Percentiles rank a stretch among this genome's conserved stretches.
These are phyloP conservation scores for Lactifluus subvellereus DNA, from an alignment of 768 basidiomycete genomes.

Conservation along the genomic window DNA sequence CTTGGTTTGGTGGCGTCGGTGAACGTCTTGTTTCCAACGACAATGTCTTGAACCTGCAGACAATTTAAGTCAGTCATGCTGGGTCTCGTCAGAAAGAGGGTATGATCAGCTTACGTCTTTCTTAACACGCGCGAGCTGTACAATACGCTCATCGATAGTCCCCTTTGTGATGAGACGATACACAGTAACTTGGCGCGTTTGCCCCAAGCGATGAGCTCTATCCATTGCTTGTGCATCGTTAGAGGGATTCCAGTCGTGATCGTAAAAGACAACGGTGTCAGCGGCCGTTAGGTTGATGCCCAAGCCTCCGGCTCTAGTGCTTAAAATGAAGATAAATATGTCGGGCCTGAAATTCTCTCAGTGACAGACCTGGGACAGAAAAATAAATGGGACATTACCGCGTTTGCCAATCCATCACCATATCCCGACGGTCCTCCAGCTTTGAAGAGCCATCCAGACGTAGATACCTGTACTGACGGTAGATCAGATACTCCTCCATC, in stretches of 20 bases:
- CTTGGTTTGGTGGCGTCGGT: conserved; percentile 91
- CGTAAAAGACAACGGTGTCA: conserved; percentile 93
- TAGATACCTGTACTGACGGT: conserved; percentile 92
- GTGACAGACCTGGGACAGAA: not conserved
- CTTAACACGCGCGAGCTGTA: conserved; percentile 92
- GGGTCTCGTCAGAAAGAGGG: conserved; percentile 13
- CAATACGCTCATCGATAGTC: conserved; percentile 95
- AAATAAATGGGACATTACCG: conserved; percentile 46
- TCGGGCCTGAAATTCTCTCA: conserved; percentile 53
- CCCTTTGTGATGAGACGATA: conserved; percentile 92
- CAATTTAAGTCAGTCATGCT: conserved; percentile 3
- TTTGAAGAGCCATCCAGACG: conserved; percentile 91
- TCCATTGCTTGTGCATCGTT: conserved; percentile 99
- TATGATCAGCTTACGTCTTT: conserved; percentile 65
- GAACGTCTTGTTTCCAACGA: conserved; percentile 94
- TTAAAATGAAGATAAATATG: conserved; percentile 84
- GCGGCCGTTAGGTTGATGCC: conserved; percentile 96
- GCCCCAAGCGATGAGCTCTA: conserved; percentile 92
- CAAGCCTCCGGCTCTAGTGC: conserved; percentile 91
- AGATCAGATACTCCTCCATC: conserved; percentile 97
- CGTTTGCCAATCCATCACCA: conserved; percentile 99
- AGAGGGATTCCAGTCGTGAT: conserved; percentile 95
- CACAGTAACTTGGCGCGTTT: conserved; percentile 95
- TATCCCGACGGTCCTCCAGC: conserved; percentile 92
- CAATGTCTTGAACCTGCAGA: conserved; percentile 94